Evolutionary conservation across 139 green algal species (phyloP).

Genomic region (Chlorella sorokiniana): DNA sequence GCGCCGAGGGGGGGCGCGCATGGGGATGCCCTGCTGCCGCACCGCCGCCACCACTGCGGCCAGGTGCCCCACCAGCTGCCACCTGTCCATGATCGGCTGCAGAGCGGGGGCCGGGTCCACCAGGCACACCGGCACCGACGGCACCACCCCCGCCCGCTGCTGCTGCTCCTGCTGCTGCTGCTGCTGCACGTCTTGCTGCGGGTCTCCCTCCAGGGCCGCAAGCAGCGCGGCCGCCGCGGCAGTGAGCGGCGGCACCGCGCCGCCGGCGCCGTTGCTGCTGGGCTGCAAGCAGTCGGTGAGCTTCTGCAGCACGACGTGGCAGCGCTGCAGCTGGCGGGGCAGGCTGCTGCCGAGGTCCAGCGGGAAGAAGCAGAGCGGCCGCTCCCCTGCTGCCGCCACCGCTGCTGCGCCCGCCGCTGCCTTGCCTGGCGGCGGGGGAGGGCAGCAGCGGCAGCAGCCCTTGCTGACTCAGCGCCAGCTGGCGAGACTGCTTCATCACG

Average conservation of each 20-base stretch:
- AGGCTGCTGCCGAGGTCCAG: conserved; percentile 49
- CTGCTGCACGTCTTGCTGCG: background rate
- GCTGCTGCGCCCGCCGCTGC: background rate
- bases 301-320: conserved; percentile 78
- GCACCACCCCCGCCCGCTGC: background rate
- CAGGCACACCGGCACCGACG: background rate
- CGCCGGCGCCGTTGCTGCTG: background rate
- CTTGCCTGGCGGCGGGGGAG: background rate
- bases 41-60: conserved; percentile 6
- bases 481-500: conserved; percentile 35
- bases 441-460: conserved; percentile 40
- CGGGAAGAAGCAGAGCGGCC: conserved; percentile 51
- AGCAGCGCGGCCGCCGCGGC: background rate
- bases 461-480: conserved; percentile 13
- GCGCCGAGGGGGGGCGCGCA: conserved; percentile 13
- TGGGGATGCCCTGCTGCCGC: conserved; percentile 19
- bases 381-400: background rate
- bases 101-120: conserved; percentile 35
- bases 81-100: conserved; percentile 36
- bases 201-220: background rate
- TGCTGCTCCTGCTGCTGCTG: background rate
- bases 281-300: conserved; percentile 63
- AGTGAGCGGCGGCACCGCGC: conserved; percentile 16
- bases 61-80: conserved; percentile 30
- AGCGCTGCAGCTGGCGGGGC: conserved; percentile 37